Percentiles rank a stretch among this genome's conserved stretches.
Evolutionary conservation across 176 grass and related monocot genomes (phyloP).

Genomic region (Coix lacrymajobi): DNA sequence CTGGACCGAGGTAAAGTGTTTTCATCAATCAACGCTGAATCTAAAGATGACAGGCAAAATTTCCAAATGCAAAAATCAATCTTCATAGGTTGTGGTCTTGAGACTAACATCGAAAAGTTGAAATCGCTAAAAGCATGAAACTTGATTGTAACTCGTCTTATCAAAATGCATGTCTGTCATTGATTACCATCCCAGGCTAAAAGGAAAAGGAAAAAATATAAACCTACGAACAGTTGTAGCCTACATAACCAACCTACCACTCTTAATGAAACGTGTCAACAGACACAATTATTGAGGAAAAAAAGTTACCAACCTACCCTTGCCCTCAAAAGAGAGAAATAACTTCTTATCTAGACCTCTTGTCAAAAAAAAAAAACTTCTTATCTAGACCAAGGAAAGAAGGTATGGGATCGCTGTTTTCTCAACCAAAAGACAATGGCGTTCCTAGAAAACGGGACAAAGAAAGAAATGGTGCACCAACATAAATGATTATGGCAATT

Average conservation of each 20-base stretch:
- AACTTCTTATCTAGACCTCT: neutral
- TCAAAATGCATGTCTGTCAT: neutral
- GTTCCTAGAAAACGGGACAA: neutral
- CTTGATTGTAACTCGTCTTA: neutral
- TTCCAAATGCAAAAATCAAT: neutral
- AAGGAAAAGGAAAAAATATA: neutral
- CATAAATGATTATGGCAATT: neutral
- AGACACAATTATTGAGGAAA: too few relatives aligned
- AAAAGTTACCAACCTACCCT: neutral
- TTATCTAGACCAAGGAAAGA: neutral
- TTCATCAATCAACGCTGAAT: neutral
- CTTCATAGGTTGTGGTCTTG: neutral
- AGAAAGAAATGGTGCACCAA: neutral
- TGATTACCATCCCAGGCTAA: neutral
- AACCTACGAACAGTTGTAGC: neutral
- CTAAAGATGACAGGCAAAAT: neutral
- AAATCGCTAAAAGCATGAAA: neutral
- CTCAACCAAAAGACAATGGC: neutral
- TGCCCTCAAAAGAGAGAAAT: neutral
- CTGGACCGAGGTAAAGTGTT: neutral
- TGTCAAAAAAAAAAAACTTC: neutral
- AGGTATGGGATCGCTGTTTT: neutral
- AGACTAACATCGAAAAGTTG: neutral
- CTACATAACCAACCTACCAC: neutral
- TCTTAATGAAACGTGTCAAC: too few relatives aligned